phyloP scores from a whole-genome alignment of 305 asterid genomes.

The Rubia tinctorum region DNA sequence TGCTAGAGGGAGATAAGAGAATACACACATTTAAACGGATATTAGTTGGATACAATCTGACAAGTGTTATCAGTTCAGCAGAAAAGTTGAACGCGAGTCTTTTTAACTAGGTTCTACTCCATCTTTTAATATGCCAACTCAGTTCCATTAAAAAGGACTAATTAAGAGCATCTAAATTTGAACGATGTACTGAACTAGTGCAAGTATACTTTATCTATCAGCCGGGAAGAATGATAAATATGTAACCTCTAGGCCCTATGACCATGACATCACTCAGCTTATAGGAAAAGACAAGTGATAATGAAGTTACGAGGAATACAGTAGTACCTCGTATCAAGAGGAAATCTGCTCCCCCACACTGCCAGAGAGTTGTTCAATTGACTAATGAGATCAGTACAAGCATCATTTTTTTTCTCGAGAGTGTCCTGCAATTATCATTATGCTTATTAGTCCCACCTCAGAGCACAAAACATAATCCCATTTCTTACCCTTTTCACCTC shows the following conservation, averaged over 20 bases:
- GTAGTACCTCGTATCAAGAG: slow-evolving; percentile 53
- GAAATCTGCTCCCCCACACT: slow-evolving; percentile 62
- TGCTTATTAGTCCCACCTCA: slow-evolving; percentile 22
- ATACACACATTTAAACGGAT: not conserved
- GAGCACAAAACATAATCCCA: not conserved
- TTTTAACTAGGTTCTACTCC: not conserved
- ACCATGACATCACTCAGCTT: too few species aligned
- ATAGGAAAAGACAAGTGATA: too few species aligned
- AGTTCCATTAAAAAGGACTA: not conserved
- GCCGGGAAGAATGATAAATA: too few species aligned
- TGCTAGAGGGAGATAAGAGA: not conserved
- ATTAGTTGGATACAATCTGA: not conserved
- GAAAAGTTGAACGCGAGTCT: not conserved
- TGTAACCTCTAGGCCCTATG: not conserved
- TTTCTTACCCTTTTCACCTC: not conserved
- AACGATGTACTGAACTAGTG: not conserved
- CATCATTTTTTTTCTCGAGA: slow-evolving; percentile 62
- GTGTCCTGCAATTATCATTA: slow-evolving; percentile 49
- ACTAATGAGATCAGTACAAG: slow-evolving; percentile 57
- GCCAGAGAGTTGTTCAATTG: slow-evolving; percentile 71
- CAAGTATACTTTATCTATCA: not conserved
- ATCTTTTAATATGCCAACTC: not conserved
- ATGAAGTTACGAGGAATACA: slow-evolving; percentile 33
- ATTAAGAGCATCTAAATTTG: not conserved
- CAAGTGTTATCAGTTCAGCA: not conserved